Evolutionary conservation across 352 stramenopile genomes (phyloP), one percentile per base, ranked within the genome.

Genomic region (Phytophthora cryptogea): DNA sequence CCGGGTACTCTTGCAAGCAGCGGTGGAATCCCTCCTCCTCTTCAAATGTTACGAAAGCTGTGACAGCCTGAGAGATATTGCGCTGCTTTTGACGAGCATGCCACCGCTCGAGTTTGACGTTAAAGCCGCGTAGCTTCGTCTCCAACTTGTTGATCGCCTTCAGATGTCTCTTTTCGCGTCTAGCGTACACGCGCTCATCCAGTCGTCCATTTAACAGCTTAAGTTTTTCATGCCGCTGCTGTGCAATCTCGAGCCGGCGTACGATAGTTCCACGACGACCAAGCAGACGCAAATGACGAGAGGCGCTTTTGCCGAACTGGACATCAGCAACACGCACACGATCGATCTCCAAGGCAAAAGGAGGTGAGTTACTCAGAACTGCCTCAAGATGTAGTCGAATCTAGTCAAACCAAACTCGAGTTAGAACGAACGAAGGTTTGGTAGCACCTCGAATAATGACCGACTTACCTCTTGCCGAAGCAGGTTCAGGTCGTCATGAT

Each of bases 31-130:
- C 85, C 57, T 94, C 85, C 33, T 92, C 85, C 44, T 94, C 80
- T 56, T 94, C 83, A 54, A 94, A 94, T 17, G 86, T 94, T 51
- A 92, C 77, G 62, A 88, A 94, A 39, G 81, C 86, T 10, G 83
- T 94, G 17, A 92, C 83, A 0, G 81, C 86, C 31, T 80, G 64
- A 0, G 76, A 68, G 16, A 71, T 73, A 28, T 78, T 66, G 37
- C 60, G 58, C 11, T 58, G 57, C 17, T 78, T 74, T 20, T 85
- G 60, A 13, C 62, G 55, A 8, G 33, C n/a, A 10, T 85, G 45
- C 62, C 76, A 88, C 0, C 63, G 64, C 26, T 83, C 74, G 0
- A 89, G 50, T n/a, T 71, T 72, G 8, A 66, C 28, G 35, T 84
- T 82, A 13, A 86, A 77, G 0, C 54, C 63, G 16, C 70, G 57